Base-by-base conservation (phyloP, 192 early-diverging fungal species). In the Linnemannia zychae region DNA sequence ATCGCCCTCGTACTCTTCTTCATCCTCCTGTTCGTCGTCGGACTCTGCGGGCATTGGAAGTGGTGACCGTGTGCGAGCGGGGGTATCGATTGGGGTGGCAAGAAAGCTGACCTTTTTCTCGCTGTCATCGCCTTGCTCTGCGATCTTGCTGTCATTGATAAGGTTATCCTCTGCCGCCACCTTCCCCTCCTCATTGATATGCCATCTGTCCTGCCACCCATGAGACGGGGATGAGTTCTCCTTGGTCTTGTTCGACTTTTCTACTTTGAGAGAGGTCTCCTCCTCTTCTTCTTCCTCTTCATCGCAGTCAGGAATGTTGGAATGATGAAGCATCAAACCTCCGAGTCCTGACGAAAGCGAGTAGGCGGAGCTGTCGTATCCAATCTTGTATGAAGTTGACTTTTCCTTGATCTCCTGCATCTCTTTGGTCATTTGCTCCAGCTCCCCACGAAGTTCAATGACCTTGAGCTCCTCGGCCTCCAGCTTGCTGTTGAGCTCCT, bases 301-400 rank as follows among this genome's bases (percentile, higher is more conserved):
- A 66, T 38, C 57, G 34, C 36, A 52, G 46, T 49, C 71, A 16
- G 50, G 36, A 17, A 85, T 49, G 28, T 76, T 79, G 1, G 83
- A 85, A 38, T 72, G 77, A 40, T 85, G 78, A 5, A 85, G 70
- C 83, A 85, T 85, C 44, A 85, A 20, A 9, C 83, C 82, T 40
- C 67, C 74, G 24, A 84, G 65, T 22, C 76, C 81, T 47, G 75
- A 77, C 0, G 83, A 76, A 9, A 85, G 73, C 4, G 77, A 85
- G 31, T 79, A 85, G 38, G 67, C 69, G 0, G 83, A 85, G 53
- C 70, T 85, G 68, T 85, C 74, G 40, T 85, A 85, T 38, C 77
- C 83, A 37, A 85, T 85, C 74, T 71, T 79, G 77, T 85, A 85
- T 2, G 76, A 69, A 16, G 47, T 24, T 5, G 66, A 67, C 37